These are phyloP conservation scores for Dichomitus squalens DNA, from an alignment of 1,284 basidiomycete genomes.

Conservation along the genomic window DNA sequence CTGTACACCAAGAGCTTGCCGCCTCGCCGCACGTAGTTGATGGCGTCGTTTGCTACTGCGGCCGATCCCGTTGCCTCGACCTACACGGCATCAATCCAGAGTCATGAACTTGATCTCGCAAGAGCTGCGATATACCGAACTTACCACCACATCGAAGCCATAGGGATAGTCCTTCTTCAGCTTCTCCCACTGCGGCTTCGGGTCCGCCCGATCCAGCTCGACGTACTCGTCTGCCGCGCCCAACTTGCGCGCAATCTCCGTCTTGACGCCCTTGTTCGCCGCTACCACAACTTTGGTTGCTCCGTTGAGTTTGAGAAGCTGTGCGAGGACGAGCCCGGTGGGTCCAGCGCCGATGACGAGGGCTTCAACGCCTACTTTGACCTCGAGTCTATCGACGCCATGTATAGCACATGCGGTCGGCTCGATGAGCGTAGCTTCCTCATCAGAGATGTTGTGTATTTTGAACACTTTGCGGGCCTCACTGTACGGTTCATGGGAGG, in stretches of 20 bases:
- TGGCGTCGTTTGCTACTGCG: slow-evolving; percentile 76
- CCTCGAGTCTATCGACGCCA: slow-evolving; percentile 81
- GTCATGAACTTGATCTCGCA: neutral
- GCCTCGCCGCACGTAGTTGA: slow-evolving; percentile 83
- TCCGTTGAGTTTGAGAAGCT: slow-evolving; percentile 83
- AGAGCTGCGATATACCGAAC: neutral
- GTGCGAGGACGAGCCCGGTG: slow-evolving; percentile 81
- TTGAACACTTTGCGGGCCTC: slow-evolving; percentile 75
- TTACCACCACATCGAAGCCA: slow-evolving; percentile 82
- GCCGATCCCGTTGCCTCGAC: slow-evolving; percentile 85
- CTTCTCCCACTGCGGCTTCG: slow-evolving; percentile 74
- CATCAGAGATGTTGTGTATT: slow-evolving; percentile 83
- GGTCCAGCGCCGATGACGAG: slow-evolving; percentile 81
- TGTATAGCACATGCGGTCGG: slow-evolving; percentile 90
- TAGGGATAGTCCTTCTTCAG: slow-evolving; percentile 79
- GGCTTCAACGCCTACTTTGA: slow-evolving; percentile 76
- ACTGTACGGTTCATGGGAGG: slow-evolving; percentile 43
- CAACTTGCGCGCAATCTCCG: slow-evolving; percentile 75
- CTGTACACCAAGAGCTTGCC: slow-evolving; percentile 75
- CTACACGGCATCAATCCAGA: too few relatives aligned
- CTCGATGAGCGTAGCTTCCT: slow-evolving; percentile 84
- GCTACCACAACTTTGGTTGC: slow-evolving; percentile 76
- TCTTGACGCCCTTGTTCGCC: slow-evolving; percentile 87
- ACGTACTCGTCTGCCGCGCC: slow-evolving; percentile 81
- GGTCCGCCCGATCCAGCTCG: slow-evolving; percentile 76